phyloP scores from a whole-genome alignment of 1,139 yeast genomes.

The Candida sanyaensis region DNA sequence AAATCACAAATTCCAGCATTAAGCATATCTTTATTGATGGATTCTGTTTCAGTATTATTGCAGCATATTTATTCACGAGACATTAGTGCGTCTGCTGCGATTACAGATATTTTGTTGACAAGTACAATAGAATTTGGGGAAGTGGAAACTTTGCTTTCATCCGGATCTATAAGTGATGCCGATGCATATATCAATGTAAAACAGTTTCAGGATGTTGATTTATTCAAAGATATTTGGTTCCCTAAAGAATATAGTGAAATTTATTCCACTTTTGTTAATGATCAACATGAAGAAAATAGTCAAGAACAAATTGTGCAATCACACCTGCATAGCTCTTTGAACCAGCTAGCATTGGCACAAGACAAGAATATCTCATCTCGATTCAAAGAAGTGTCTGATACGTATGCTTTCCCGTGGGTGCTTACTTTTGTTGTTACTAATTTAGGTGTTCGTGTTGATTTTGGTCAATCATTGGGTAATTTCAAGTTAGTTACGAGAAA shows the following conservation, averaged over 20 bases:
- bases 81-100: conserved; percentile 70
- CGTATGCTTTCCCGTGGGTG: conserved; percentile 76
- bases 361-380: conserved; percentile 50
- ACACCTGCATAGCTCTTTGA: conserved; percentile 1
- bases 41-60: conserved; percentile 63
- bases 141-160: conserved; percentile 44
- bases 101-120: conserved; percentile 52
- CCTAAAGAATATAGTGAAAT: conserved; percentile 34
- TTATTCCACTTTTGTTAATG: conserved; percentile 1
- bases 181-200: conserved; percentile 71
- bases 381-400: conserved; percentile 61
- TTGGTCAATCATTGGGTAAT: conserved; percentile 84
- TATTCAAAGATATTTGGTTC: conserved; percentile 85
- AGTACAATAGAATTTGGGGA: conserved; percentile 40
- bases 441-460: conserved; percentile 60
- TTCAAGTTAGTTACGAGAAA: conserved; percentile 55
- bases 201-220: conserved; percentile 82
- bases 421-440: conserved; percentile 58
- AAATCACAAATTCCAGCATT: conserved; percentile 34
- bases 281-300: conserved; percentile 2
- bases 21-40: conserved; percentile 42
- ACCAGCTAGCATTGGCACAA: conserved; percentile 24
- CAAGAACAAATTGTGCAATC: background rate
- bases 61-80: conserved; percentile 93
- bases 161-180: conserved; percentile 58